A percentile compares a stretch with the other conserved stretches of the same genome.
Evolutionary conservation across 1,284 basidiomycete species (phyloP).

Genomic region (Ceratorhiza oryzae-sativae): DNA sequence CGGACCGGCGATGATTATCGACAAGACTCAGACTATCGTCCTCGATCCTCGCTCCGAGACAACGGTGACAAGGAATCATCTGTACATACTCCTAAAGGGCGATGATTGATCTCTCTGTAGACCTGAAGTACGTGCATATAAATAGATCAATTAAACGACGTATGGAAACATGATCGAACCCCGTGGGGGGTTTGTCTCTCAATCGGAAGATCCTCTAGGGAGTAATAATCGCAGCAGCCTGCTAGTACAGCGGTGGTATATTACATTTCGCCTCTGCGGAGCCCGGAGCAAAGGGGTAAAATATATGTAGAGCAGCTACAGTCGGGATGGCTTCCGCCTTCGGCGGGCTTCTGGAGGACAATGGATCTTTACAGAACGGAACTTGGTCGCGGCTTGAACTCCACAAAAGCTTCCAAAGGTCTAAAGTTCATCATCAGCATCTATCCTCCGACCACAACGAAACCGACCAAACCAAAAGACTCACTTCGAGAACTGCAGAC

Average conservation of each 20-base stretch:
- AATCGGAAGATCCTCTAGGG: too few species aligned
- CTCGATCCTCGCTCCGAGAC: slow-evolving; percentile 74
- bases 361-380: slow-evolving; percentile 25
- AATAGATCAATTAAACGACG: background rate
- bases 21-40: slow-evolving; percentile 91
- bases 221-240: too few species aligned
- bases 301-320: background rate
- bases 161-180: too few species aligned
- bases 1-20: slow-evolving; percentile 90
- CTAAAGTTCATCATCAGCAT: background rate
- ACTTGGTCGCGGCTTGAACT: slow-evolving; percentile 15
- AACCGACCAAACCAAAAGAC: background rate
- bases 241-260: background rate
- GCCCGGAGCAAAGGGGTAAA: background rate
- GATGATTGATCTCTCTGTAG: background rate
- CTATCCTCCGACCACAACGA: background rate
- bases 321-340: background rate
- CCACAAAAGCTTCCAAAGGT: slow-evolving; percentile 16
- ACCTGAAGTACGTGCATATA: background rate
- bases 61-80: slow-evolving; percentile 70
- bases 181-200: too few species aligned
- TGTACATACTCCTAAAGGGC: slow-evolving; percentile 65
- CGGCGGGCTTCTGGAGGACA: slow-evolving; percentile 13
- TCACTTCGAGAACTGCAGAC: slow-evolving; percentile 3
- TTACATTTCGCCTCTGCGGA: too few species aligned